A percentile compares a stretch with the other conserved stretches of the same genome.
phyloP scores from a whole-genome alignment of 2,329 filamentous ascomycete species.

The Cladosporium oxysporum region DNA sequence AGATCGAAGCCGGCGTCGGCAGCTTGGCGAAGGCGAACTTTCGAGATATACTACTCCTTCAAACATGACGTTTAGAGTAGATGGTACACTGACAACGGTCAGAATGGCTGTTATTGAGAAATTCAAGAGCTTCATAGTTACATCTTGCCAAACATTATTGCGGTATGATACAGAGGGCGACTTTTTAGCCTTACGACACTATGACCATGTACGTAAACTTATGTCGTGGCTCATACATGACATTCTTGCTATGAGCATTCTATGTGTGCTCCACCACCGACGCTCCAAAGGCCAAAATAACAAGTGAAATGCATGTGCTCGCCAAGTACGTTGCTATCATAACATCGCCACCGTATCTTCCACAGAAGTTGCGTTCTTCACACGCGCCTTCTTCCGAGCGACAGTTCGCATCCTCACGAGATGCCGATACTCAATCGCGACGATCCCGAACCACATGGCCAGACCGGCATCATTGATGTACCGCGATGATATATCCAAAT shows the following conservation, averaged over 20 bases:
- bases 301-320: not conserved
- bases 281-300: not conserved
- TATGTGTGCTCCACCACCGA: not conserved
- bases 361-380: not conserved
- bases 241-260: not conserved
- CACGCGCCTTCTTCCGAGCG: not conserved
- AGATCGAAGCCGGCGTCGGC: not conserved
- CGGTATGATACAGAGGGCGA: too few species aligned
- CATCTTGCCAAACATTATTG: too few species aligned
- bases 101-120: not conserved
- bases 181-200: too few species aligned
- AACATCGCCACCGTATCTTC: not conserved
- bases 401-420: not conserved
- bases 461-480: not conserved
- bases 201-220: not conserved
- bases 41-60: too few species aligned
- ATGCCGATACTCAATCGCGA: not conserved
- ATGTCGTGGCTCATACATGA: not conserved
- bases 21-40: not conserved
- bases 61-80: too few species aligned
- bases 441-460: not conserved
- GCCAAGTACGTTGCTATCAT: not conserved
- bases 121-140: not conserved
- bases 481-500: not conserved
- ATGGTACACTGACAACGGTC: not conserved